Conservation (phyloP, 441 rosid species). For the Raphanus hybrid region DNA sequence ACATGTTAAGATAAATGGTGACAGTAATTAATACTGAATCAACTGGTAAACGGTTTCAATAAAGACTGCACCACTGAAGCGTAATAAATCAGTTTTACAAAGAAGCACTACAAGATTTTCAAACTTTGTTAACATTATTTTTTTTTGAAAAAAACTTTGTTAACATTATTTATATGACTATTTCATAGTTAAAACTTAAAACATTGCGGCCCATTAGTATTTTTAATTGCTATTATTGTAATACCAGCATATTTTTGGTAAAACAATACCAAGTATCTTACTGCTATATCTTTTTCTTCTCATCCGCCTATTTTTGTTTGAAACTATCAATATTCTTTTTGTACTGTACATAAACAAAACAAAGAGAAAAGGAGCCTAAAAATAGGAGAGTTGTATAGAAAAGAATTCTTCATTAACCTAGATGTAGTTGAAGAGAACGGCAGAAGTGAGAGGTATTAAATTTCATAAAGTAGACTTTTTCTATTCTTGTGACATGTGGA, state of each 20-base stretch:
- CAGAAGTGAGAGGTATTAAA: not conserved
- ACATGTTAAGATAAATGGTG: not conserved
- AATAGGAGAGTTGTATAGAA: not conserved
- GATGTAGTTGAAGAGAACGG: not conserved
- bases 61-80: not conserved
- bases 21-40: not conserved
- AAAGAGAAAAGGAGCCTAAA: not conserved
- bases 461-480: not conserved
- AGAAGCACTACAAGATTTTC: slow-evolving; percentile 1
- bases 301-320: not conserved
- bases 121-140: not conserved
- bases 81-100: not conserved
- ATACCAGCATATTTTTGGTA: not conserved
- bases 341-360: not conserved
- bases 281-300: not conserved
- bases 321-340: not conserved
- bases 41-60: not conserved
- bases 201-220: too few species aligned
- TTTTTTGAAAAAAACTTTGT: not conserved
- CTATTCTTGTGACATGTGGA: too few species aligned
- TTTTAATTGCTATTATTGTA: not conserved
- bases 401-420: not conserved
- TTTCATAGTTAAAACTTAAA: not conserved
- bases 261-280: not conserved
- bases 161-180: not conserved